Conservation (phyloP, 352 stramenopile species). For the Globisporangium uncinulatum region DNA sequence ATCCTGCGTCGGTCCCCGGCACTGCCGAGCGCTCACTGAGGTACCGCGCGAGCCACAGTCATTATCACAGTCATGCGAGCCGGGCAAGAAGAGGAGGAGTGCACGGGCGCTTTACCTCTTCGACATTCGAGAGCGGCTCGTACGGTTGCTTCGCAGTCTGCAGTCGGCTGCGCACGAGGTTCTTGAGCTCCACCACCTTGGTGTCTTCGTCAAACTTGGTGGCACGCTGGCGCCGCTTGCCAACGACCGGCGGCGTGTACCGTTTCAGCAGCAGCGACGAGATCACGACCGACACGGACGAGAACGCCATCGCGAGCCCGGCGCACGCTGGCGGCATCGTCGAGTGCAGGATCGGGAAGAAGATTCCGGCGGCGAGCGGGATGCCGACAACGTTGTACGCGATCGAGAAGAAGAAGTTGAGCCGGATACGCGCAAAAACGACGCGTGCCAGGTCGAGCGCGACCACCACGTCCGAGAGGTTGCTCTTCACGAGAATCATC, state of each 20-base stretch:
- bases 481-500: conserved; percentile 87
- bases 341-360: conserved; percentile 78
- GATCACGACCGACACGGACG: conserved; percentile 81
- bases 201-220: conserved; percentile 55
- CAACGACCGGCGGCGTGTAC: conserved; percentile 51
- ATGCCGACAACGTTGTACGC: conserved; percentile 85
- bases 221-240: too few species aligned
- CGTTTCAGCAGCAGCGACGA: conserved; percentile 83
- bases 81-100: conserved; percentile 6
- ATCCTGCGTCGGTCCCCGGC: not conserved
- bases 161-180: conserved; percentile 53
- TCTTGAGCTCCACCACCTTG: conserved; percentile 75
- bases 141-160: conserved; percentile 59
- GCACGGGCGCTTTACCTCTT: conserved; percentile 27
- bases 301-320: conserved; percentile 85
- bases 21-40: not conserved
- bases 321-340: conserved; percentile 84
- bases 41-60: not conserved
- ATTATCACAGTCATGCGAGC: conserved; percentile 5
- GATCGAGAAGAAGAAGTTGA: conserved; percentile 88
- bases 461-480: conserved; percentile 78
- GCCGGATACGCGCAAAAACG: conserved; percentile 75
- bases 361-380: conserved; percentile 75
- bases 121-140: conserved; percentile 57
- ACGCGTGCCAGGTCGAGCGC: conserved; percentile 75